Conservation (phyloP, 2,329 filamentous ascomycete species). For the Aspergillus phoenicis region DNA sequence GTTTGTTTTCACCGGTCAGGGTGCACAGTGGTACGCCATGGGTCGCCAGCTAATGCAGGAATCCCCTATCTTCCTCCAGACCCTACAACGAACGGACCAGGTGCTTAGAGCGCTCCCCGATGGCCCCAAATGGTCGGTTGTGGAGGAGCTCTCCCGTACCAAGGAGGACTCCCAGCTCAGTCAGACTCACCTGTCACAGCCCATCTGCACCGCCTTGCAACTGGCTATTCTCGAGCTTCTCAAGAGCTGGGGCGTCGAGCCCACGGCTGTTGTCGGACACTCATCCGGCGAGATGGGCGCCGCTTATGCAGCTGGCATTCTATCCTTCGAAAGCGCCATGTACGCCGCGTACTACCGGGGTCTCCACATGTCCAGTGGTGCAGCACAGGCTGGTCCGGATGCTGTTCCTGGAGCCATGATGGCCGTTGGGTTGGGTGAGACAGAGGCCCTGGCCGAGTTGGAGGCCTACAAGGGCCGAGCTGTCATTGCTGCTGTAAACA, state of each 20-base stretch:
- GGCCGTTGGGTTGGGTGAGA: constrained; percentile 16
- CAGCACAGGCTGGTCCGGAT: background rate
- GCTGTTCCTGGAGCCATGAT: constrained; percentile 12
- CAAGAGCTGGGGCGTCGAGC: constrained; percentile 45
- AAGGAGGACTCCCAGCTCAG: background rate
- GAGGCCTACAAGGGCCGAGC: background rate
- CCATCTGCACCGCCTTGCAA: constrained; percentile 49
- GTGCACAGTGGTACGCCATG: constrained; percentile 35
- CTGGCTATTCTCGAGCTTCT: constrained; percentile 51
- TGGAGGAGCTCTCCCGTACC: constrained; percentile 12
- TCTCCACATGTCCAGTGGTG: background rate
- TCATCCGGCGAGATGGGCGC: constrained; percentile 55
- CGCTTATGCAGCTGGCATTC: constrained; percentile 46
- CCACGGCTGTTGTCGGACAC: constrained; percentile 48
- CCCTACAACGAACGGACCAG: constrained; percentile 14
- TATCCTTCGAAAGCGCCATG: constrained; percentile 18
- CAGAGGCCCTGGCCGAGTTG: background rate
- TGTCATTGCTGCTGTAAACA: constrained; percentile 26
- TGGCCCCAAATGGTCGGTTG: background rate
- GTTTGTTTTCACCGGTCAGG: constrained; percentile 38
- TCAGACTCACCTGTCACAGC: constrained; percentile 9
- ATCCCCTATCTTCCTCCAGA: constrained; percentile 11
- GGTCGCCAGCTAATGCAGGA: constrained; percentile 24
- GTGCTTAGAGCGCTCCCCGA: background rate
- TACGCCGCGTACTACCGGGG: constrained; percentile 18